phyloP scores from a whole-genome alignment of 2,329 filamentous ascomycete species.

The Aspergillus niger region DNA sequence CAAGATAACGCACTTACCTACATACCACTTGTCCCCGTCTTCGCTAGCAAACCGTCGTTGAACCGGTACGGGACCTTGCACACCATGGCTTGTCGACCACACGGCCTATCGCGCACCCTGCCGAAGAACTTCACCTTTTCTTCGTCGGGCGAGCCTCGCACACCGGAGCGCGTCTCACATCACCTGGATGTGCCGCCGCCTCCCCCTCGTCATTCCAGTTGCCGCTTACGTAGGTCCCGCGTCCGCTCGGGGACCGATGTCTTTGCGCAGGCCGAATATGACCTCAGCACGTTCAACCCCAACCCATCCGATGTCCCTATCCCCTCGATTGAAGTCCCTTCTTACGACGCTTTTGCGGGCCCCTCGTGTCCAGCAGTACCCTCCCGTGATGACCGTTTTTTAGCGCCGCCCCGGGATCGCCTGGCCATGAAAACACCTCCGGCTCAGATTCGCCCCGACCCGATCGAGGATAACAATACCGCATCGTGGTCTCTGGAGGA shows the following conservation, averaged over 20 bases:
- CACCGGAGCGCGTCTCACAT: slow-evolving; percentile 44
- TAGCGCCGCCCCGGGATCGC: slow-evolving; percentile 42
- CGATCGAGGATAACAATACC: slow-evolving; percentile 33
- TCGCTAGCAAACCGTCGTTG: slow-evolving; percentile 4
- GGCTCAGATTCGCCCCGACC: slow-evolving; percentile 45
- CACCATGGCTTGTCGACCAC: slow-evolving; percentile 43
- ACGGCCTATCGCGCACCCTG: slow-evolving; percentile 47
- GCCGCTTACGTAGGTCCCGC: slow-evolving; percentile 43
- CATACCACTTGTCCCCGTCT: background rate
- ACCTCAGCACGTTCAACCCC: slow-evolving; percentile 36
- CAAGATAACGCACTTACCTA: slow-evolving; percentile 10
- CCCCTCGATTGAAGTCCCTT: slow-evolving; percentile 47
- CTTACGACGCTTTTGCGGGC: slow-evolving; percentile 30
- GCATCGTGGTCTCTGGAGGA: slow-evolving; percentile 37
- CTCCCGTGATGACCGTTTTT: slow-evolving; percentile 37
- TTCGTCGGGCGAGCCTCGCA: slow-evolving; percentile 42
- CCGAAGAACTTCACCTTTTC: slow-evolving; percentile 52
- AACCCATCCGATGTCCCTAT: slow-evolving; percentile 42
- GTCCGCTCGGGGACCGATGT: slow-evolving; percentile 42
- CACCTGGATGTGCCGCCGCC: slow-evolving; percentile 47
- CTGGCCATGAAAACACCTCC: slow-evolving; percentile 47
- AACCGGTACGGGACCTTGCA: slow-evolving; percentile 9
- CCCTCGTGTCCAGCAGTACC: slow-evolving; percentile 27
- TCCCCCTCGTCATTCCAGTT: slow-evolving; percentile 47
- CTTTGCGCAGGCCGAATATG: slow-evolving; percentile 36